These are phyloP conservation scores for Trebouxia sp. DNA, from an alignment of 139 green algal species.

Conservation along the genomic window DNA sequence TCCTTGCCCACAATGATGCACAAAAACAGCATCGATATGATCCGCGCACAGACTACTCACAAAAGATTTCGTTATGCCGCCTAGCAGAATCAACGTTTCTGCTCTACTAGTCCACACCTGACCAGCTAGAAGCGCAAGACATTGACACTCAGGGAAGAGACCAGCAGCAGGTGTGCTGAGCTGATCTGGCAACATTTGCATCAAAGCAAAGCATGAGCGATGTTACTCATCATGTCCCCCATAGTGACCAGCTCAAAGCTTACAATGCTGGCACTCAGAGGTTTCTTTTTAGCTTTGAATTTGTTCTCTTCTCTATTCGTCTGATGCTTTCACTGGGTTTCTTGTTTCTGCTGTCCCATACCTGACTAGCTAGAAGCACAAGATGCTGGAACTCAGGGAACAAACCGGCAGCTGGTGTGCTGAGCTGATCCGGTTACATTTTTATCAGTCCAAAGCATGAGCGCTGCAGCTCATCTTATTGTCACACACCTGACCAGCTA, in stretches of 20 bases:
- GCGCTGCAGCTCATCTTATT: constrained; percentile 7
- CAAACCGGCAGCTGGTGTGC: background rate
- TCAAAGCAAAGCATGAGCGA: background rate
- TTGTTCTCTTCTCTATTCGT: too few relatives aligned
- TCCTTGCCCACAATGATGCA: too few relatives aligned
- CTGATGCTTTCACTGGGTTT: too few relatives aligned
- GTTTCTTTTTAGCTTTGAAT: too few relatives aligned
- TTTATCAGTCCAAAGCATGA: constrained; percentile 16
- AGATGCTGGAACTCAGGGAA: background rate
- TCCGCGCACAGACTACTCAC: too few relatives aligned
- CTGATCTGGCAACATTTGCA: background rate
- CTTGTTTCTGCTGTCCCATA: too few relatives aligned
- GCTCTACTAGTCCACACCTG: background rate
- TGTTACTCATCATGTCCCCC: background rate
- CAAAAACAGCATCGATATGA: too few relatives aligned
- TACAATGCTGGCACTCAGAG: too few relatives aligned
- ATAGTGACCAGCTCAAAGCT: too few relatives aligned
- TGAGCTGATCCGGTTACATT: background rate
- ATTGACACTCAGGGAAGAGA: background rate
- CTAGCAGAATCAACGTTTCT: background rate
- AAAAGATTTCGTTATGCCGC: too few relatives aligned
- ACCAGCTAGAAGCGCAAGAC: background rate
- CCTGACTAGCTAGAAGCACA: background rate
- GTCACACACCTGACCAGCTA: constrained; percentile 38
- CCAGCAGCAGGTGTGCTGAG: background rate